phyloP scores from a whole-genome alignment of 805 yeast genomes.

The Candida palmyrensis region DNA sequence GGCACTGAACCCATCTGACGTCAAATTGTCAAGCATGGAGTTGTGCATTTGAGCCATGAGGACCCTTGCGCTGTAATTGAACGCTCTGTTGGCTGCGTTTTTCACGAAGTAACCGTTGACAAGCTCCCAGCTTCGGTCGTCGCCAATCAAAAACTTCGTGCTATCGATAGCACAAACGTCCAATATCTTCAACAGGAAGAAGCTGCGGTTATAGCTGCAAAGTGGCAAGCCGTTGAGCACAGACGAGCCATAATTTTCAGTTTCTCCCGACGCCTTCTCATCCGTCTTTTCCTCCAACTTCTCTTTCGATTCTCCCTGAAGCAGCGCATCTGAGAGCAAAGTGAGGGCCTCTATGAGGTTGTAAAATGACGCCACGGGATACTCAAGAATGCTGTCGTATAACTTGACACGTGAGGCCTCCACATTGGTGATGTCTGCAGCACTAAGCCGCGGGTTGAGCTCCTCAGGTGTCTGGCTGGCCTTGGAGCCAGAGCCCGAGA shows the following conservation, averaged over 20 bases:
- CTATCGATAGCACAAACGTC: conserved; percentile 50
- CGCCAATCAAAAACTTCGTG: conserved; percentile 42
- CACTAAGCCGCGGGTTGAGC: conserved; percentile 27
- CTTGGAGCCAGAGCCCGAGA: conserved; percentile 25
- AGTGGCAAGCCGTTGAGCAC: conserved; percentile 19
- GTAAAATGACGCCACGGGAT: conserved; percentile 45
- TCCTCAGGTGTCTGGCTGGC: conserved; percentile 13
- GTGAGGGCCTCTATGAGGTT: conserved; percentile 45
- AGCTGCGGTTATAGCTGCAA: conserved; percentile 54
- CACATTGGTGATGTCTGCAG: conserved; percentile 46
- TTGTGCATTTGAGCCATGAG: conserved; percentile 50
- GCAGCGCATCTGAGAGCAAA: conserved; percentile 31
- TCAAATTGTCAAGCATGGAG: conserved; percentile 37
- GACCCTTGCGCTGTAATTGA: conserved; percentile 40
- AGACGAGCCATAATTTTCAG: conserved; percentile 5
- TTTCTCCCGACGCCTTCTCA: conserved; percentile 5
- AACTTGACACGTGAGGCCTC: conserved; percentile 56
- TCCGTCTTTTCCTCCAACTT: conserved; percentile 2
- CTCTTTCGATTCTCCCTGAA: not conserved
- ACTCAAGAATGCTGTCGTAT: conserved; percentile 55
- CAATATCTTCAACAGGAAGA: conserved; percentile 48
- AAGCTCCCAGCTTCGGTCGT: conserved; percentile 42
- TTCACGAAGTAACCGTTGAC: conserved; percentile 43
- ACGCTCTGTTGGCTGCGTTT: conserved; percentile 39
- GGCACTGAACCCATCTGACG: conserved; percentile 34